Conservation (phyloP, 2,329 filamentous ascomycete genomes). For the Xylariaceae sp. region DNA sequence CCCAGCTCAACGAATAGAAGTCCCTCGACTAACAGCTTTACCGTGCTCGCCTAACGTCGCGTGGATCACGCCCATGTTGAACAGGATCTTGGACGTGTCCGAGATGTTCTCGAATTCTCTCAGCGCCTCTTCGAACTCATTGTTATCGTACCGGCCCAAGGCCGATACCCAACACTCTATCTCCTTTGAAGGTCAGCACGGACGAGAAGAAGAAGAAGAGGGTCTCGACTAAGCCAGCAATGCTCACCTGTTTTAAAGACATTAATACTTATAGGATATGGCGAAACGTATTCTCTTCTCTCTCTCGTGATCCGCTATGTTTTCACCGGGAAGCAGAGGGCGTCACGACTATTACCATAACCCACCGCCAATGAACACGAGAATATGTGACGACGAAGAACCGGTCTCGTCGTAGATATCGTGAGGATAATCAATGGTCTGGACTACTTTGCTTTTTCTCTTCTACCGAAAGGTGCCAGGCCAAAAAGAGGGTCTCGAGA, state of each 20-base stretch:
- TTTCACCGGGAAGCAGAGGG: constrained; percentile 29
- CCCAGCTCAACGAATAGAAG: not conserved
- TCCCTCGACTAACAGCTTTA: constrained; percentile 66
- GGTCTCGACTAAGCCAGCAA: not conserved
- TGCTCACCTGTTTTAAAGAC: constrained; percentile 34
- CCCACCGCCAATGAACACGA: constrained; percentile 7
- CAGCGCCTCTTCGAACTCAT: constrained; percentile 89
- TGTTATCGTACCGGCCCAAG: constrained; percentile 88
- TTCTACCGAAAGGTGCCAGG: not conserved
- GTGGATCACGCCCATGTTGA: constrained; percentile 97
- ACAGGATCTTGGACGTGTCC: constrained; percentile 96
- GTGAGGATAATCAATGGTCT: constrained; percentile 5
- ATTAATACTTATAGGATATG: constrained; percentile 24
- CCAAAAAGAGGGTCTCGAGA: constrained; percentile 4
- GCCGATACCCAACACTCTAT: constrained; percentile 98
- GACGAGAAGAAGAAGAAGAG: not conserved
- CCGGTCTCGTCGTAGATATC: constrained; percentile 9
- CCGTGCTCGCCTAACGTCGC: constrained; percentile 94
- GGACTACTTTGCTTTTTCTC: not conserved
- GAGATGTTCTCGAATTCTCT: constrained; percentile 78
- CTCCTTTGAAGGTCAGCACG: constrained; percentile 55
- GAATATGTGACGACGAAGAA: too few species aligned
- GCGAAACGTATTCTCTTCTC: too few species aligned
- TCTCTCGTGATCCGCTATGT: constrained; percentile 11
- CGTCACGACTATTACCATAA: constrained; percentile 18